Percentiles rank a stretch among this genome's conserved stretches.
Evolutionary conservation across 2,329 filamentous ascomycete genomes (phyloP).

Genomic region (Apiospora marii): DNA sequence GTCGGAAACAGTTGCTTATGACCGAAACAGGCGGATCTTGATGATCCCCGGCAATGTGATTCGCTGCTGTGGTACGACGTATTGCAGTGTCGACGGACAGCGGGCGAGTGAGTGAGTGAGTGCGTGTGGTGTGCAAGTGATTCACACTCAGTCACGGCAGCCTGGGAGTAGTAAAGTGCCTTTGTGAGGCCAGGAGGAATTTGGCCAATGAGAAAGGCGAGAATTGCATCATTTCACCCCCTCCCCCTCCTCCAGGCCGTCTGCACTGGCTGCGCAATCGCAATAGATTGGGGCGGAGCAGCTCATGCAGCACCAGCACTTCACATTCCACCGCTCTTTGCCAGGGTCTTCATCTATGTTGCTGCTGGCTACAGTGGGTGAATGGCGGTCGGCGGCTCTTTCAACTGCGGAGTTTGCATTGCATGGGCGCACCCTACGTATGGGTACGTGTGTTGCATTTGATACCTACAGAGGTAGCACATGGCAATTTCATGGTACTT

Average conservation of each 20-base stretch:
- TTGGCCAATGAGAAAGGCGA: background rate
- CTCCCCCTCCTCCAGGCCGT: background rate
- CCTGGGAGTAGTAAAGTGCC: constrained; percentile 15
- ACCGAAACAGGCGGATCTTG: constrained; percentile 14
- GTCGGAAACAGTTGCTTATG: constrained; percentile 5
- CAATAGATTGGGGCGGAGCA: constrained; percentile 27
- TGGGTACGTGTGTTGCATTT: background rate
- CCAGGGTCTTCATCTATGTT: constrained; percentile 26
- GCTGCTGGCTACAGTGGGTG: constrained; percentile 26
- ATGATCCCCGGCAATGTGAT: background rate
- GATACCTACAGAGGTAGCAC: background rate
- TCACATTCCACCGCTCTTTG: constrained; percentile 28
- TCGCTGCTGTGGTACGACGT: constrained; percentile 3
- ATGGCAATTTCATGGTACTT: constrained; percentile 13
- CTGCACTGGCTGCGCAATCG: constrained; percentile 17
- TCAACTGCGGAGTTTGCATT: constrained; percentile 7
- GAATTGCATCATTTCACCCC: constrained; percentile 9
- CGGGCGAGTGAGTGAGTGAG: background rate
- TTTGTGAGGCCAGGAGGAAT: background rate
- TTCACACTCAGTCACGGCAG: constrained; percentile 13
- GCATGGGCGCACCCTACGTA: constrained; percentile 10
- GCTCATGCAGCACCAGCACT: constrained; percentile 25
- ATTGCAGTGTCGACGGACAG: background rate
- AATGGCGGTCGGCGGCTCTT: constrained; percentile 28
- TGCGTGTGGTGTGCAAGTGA: constrained; percentile 1